Percentiles rank a stretch among this genome's conserved stretches.
Conservation (phyloP, 306 rosid genomes). For the Dalbergia cochinchinensis region DNA sequence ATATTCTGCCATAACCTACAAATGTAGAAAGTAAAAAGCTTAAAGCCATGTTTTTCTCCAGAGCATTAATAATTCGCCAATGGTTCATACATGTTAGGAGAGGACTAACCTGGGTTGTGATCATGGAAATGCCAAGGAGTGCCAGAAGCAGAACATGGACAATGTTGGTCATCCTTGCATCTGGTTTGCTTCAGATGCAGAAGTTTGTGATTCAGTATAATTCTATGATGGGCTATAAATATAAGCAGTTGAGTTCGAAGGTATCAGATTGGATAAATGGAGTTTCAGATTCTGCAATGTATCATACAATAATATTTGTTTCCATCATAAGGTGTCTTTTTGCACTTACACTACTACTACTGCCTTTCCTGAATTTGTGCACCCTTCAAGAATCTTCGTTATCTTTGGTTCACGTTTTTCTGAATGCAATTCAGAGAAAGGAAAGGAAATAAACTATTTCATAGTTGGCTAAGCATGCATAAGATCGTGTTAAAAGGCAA, state of each 20-base stretch:
- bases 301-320: too few relatives aligned
- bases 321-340: too few relatives aligned
- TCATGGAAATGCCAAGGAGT: conserved; percentile 60
- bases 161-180: conserved; percentile 53
- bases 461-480: too few relatives aligned
- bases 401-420: too few relatives aligned
- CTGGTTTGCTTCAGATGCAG: conserved; percentile 45
- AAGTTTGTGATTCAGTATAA: neutral
- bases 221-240: conserved; percentile 45
- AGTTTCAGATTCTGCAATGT: conserved; percentile 18
- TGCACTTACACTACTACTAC: too few relatives aligned
- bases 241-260: conserved; percentile 31
- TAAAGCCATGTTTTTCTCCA: neutral
- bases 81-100: neutral
- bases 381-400: too few relatives aligned
- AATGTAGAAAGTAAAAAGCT: neutral
- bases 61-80: too few relatives aligned
- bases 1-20: conserved; percentile 59
- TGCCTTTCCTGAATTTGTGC: too few relatives aligned
- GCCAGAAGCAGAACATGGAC: conserved; percentile 55
- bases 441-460: too few relatives aligned
- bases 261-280: conserved; percentile 23
- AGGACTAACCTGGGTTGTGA: conserved; percentile 53
- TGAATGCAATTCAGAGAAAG: too few relatives aligned
- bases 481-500: too few relatives aligned